Evolutionary conservation across 371 early-diverging fungal species (phyloP).

Genomic region (Mucor irregularis): DNA sequence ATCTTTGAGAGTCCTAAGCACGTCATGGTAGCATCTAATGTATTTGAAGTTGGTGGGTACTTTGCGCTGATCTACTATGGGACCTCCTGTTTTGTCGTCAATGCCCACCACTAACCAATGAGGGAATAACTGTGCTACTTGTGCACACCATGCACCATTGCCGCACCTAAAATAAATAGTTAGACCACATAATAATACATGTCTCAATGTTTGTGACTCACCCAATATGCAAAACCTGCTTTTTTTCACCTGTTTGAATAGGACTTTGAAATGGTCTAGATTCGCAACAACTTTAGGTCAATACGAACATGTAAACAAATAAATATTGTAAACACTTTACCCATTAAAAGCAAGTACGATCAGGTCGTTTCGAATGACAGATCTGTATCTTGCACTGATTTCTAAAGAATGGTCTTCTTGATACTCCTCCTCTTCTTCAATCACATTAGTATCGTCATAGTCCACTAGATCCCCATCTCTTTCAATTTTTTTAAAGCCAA

Average conservation of each 20-base stretch:
- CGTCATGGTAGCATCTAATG: constrained; percentile 18
- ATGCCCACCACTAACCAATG: constrained; percentile 39
- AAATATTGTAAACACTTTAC: constrained; percentile 25
- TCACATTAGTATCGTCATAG: constrained; percentile 7
- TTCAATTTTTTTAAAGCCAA: constrained; percentile 8
- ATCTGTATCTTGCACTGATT: neutral
- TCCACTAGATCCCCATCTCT: constrained; percentile 14
- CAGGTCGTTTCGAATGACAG: constrained; percentile 23
- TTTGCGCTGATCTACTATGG: constrained; percentile 10
- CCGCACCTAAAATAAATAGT: no score
- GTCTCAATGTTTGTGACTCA: neutral
- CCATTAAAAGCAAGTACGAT: constrained; percentile 42
- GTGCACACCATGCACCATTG: constrained; percentile 37
- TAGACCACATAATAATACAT: constrained; percentile 10
- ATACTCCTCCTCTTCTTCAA: constrained; percentile 2
- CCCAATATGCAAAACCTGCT: neutral
- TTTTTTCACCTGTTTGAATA: neutral
- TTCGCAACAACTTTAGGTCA: neutral
- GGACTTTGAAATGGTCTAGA: constrained; percentile 17
- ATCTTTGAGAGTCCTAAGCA: constrained; percentile 27
- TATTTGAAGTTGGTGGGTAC: constrained; percentile 32
- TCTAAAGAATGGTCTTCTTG: neutral
- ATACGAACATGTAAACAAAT: constrained; percentile 9
- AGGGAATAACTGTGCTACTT: constrained; percentile 32
- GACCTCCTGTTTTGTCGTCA: constrained; percentile 28